Conservation (phyloP, 306 rosid genomes). For the Sindora glabra region DNA sequence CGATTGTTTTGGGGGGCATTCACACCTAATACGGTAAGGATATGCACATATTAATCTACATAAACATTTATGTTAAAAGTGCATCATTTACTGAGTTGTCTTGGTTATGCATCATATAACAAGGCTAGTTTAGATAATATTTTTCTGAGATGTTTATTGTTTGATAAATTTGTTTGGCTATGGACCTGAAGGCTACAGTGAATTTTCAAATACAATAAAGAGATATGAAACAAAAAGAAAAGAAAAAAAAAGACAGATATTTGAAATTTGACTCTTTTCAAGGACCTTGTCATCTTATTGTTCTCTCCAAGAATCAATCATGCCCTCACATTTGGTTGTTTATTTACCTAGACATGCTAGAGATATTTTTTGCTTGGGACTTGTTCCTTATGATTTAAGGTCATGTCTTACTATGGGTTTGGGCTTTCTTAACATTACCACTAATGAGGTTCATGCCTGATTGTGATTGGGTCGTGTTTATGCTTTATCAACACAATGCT, state of each 20-base stretch:
- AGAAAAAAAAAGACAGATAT: not conserved
- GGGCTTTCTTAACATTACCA: not conserved
- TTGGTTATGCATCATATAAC: too few relatives aligned
- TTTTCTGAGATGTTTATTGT: too few relatives aligned
- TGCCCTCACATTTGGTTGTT: not conserved
- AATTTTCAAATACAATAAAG: not conserved
- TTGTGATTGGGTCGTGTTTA: too few relatives aligned
- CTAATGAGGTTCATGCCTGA: too few relatives aligned
- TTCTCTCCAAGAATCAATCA: not conserved
- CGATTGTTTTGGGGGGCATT: slow-evolving; percentile 88
- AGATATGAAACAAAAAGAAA: not conserved
- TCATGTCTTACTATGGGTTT: not conserved
- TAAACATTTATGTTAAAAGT: not conserved
- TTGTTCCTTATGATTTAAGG: not conserved
- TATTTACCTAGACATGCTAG: not conserved
- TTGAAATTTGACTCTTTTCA: not conserved
- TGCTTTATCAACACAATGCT: not conserved
- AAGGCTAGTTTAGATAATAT: too few relatives aligned
- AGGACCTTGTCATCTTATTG: not conserved
- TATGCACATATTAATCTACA: not conserved
- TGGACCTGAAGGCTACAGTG: not conserved
- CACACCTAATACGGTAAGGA: slow-evolving; percentile 58
- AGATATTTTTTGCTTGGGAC: not conserved
- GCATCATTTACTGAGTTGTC: not conserved
- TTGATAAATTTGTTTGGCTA: slow-evolving; percentile 2